Conservation (phyloP, 2,329 filamentous ascomycete genomes). For the Aspergillus pseudotamarii region DNA sequence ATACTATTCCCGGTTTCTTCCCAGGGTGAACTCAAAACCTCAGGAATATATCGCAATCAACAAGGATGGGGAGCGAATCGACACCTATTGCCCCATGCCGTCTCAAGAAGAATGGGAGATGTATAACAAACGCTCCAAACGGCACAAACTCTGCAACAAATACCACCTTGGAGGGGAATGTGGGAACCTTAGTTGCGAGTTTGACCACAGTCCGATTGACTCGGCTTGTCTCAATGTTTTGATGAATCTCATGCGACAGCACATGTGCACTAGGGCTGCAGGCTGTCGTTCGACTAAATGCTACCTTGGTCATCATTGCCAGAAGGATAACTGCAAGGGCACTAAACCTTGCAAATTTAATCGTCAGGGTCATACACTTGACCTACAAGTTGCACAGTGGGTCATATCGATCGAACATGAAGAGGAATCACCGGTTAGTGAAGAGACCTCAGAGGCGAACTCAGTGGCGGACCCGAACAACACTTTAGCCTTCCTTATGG, state of each 20-base stretch:
- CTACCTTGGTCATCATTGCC: constrained; percentile 49
- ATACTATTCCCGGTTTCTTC: constrained; percentile 25
- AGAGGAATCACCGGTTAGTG: constrained; percentile 4
- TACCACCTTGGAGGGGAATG: constrained; percentile 50
- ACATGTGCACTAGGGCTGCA: constrained; percentile 45
- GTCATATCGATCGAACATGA: constrained; percentile 24
- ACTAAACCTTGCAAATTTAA: constrained; percentile 35
- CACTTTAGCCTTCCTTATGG: constrained; percentile 4
- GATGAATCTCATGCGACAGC: constrained; percentile 48
- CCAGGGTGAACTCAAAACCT: constrained; percentile 19
- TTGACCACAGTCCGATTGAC: constrained; percentile 51
- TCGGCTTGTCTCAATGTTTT: constrained; percentile 44
- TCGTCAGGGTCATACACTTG: constrained; percentile 29
- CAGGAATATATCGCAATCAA: constrained; percentile 50
- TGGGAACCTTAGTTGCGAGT: constrained; percentile 41
- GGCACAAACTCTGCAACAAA: constrained; percentile 54
- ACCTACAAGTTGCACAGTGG: constrained; percentile 28
- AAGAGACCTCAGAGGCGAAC: constrained; percentile 1
- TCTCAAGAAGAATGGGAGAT: constrained; percentile 39
- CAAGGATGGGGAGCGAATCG: constrained; percentile 50
- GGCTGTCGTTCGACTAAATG: constrained; percentile 49
- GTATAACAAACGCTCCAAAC: constrained; percentile 43
- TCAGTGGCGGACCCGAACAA: constrained; percentile 6
- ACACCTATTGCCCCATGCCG: constrained; percentile 44
- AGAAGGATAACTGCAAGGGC: constrained; percentile 35